Percentiles rank a stretch among this genome's conserved stretches.
phyloP scores from a whole-genome alignment of 2,329 filamentous ascomycete species.

The Fonsecaea multimorphosa region DNA sequence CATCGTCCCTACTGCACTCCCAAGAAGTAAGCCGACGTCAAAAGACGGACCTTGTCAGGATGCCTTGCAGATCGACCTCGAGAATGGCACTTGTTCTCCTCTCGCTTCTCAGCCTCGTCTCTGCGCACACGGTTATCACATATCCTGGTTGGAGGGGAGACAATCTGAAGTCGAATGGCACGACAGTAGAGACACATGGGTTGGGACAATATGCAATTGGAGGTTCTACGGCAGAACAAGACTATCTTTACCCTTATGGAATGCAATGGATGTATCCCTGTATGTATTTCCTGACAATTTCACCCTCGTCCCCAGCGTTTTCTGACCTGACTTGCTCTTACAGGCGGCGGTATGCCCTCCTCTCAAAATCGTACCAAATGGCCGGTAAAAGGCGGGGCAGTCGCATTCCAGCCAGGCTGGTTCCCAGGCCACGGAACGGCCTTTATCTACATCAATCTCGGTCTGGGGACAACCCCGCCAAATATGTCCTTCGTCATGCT shows the following conservation, averaged over 20 bases:
- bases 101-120: constrained; percentile 46
- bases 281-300: constrained; percentile 56
- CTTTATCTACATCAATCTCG: constrained; percentile 88
- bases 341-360: constrained; percentile 81
- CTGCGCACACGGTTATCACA: constrained; percentile 76
- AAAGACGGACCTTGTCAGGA: constrained; percentile 17
- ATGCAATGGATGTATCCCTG: constrained; percentile 97
- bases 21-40: background rate
- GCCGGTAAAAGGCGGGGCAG: constrained; percentile 84
- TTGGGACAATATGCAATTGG: constrained; percentile 52
- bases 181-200: constrained; percentile 53
- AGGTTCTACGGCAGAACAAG: constrained; percentile 45
- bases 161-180: constrained; percentile 78
- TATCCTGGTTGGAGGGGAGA: constrained; percentile 89
- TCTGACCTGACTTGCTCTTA: constrained; percentile 19
- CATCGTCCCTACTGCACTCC: background rate
- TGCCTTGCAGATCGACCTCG: constrained; percentile 29
- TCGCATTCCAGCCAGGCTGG: constrained; percentile 93
- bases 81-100: constrained; percentile 41
- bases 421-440: constrained; percentile 86
- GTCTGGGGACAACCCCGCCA: constrained; percentile 76
- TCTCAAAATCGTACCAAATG: constrained; percentile 88
- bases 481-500: constrained; percentile 91
- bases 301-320: constrained; percentile 8
- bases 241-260: constrained; percentile 73